phyloP scores from a whole-genome alignment of 2,329 filamentous ascomycete genomes.

The Conoideocrella luteorostrata region DNA sequence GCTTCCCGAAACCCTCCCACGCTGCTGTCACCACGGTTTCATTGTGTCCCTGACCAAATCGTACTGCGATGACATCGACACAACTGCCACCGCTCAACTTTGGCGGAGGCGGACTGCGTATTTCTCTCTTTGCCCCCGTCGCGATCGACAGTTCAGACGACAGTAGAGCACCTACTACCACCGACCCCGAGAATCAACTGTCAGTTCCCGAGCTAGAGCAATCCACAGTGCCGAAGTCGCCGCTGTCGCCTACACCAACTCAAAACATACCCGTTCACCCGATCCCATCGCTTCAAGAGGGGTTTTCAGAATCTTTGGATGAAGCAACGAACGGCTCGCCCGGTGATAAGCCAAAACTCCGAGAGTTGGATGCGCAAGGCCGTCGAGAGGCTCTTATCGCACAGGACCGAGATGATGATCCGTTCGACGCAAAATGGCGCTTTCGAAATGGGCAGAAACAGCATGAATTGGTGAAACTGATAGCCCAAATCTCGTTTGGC shows the following conservation, averaged over 20 bases:
- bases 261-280: constrained; percentile 49
- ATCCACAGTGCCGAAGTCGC: constrained; percentile 4
- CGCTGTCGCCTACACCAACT: constrained; percentile 10
- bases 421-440: constrained; percentile 70
- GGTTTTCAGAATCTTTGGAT: constrained; percentile 75
- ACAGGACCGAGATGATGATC: constrained; percentile 59
- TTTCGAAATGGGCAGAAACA: constrained; percentile 68
- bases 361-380: constrained; percentile 49
- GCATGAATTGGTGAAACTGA: constrained; percentile 83
- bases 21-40: no score
- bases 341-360: constrained; percentile 43
- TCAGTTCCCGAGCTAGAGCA: constrained; percentile 2
- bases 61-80: constrained; percentile 19
- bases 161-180: not conserved
- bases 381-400: constrained; percentile 64
- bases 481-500: constrained; percentile 89
- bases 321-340: constrained; percentile 55
- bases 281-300: constrained; percentile 68
- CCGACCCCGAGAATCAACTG: not conserved
- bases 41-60: no score
- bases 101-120: constrained; percentile 21
- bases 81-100: constrained; percentile 24
- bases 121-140: constrained; percentile 22
- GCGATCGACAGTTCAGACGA: constrained; percentile 11
- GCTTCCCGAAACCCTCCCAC: no score